phyloP scores from a whole-genome alignment of 176 grass and related monocot genomes.

The Eremochloa ophiuroides region DNA sequence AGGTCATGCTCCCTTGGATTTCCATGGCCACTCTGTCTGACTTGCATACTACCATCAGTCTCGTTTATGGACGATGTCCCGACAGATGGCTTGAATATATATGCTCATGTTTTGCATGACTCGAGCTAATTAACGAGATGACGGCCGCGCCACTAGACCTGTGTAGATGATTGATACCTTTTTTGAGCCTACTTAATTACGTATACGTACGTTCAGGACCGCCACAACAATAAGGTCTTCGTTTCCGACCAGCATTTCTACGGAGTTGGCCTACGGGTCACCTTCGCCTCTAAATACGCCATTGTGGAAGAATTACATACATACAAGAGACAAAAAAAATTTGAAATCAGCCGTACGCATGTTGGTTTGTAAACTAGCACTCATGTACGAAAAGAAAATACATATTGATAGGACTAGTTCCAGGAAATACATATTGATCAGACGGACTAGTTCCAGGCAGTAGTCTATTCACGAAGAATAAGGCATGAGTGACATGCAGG shows the following conservation, averaged over 20 bases:
- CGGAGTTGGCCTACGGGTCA: background rate
- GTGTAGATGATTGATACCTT: background rate
- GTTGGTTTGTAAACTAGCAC: background rate
- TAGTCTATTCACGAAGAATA: background rate
- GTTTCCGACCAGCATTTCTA: constrained; percentile 1
- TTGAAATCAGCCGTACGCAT: background rate
- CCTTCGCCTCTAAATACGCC: background rate
- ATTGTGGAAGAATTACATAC: background rate
- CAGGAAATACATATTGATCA: background rate
- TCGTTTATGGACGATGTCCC: background rate
- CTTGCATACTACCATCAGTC: background rate
- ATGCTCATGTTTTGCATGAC: background rate
- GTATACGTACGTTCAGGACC: background rate
- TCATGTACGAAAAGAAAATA: background rate
- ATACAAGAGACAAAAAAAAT: background rate
- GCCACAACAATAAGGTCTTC: background rate
- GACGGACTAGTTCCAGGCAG: background rate
- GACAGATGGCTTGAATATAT: background rate
- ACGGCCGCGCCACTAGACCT: background rate
- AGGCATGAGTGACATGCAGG: background rate
- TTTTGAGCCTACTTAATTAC: too few species aligned
- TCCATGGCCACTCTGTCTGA: constrained; percentile 11
- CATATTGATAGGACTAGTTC: background rate
- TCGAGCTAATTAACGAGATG: background rate
- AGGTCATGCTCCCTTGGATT: constrained; percentile 25